A percentile compares a stretch with the other conserved stretches of the same genome.
phyloP scores from a whole-genome alignment of 768 basidiomycete species.

The Amanita molliuscula region DNA sequence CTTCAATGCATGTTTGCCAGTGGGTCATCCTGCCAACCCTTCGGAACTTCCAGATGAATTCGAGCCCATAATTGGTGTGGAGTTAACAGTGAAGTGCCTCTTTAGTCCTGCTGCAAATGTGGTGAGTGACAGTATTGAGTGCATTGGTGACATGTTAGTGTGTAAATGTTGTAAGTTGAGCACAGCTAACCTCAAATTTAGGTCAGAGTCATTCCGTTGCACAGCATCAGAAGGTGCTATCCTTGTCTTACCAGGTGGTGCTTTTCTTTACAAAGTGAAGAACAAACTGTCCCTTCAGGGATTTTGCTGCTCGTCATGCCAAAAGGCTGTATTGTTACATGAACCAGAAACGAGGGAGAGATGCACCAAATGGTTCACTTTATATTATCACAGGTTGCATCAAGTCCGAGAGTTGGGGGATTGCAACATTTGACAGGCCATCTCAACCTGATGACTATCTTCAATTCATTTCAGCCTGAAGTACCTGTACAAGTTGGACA shows the following conservation, averaged over 20 bases:
- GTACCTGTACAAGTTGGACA: not conserved
- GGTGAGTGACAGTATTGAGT: not conserved
- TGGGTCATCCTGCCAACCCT: slow-evolving; percentile 14
- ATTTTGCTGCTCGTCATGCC: slow-evolving; percentile 11
- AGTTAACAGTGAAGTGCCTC: not conserved
- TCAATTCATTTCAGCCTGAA: not conserved
- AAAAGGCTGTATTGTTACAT: slow-evolving; percentile 12
- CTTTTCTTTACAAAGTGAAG: slow-evolving; percentile 6
- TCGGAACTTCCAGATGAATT: slow-evolving; percentile 18
- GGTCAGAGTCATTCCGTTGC: not conserved
- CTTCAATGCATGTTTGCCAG: slow-evolving; percentile 20
- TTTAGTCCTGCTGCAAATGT: not conserved
- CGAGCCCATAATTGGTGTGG: not conserved
- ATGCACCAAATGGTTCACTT: slow-evolving; percentile 9
- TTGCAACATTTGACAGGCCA: slow-evolving; percentile 7
- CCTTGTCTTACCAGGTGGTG: slow-evolving; percentile 11
- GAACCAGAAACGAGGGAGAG: slow-evolving; percentile 4
- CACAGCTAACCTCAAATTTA: not conserved
- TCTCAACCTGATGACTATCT: not conserved
- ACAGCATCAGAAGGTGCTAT: slow-evolving; percentile 8
- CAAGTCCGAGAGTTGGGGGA: slow-evolving; percentile 12
- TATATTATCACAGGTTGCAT: slow-evolving; percentile 15
- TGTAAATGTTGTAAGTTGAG: not conserved
- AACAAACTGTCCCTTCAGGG: slow-evolving; percentile 2
- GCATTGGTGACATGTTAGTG: not conserved